These are phyloP conservation scores for Sporothrix brasiliensis DNA, from an alignment of 2,329 filamentous ascomycete species.

Conservation along the genomic window DNA sequence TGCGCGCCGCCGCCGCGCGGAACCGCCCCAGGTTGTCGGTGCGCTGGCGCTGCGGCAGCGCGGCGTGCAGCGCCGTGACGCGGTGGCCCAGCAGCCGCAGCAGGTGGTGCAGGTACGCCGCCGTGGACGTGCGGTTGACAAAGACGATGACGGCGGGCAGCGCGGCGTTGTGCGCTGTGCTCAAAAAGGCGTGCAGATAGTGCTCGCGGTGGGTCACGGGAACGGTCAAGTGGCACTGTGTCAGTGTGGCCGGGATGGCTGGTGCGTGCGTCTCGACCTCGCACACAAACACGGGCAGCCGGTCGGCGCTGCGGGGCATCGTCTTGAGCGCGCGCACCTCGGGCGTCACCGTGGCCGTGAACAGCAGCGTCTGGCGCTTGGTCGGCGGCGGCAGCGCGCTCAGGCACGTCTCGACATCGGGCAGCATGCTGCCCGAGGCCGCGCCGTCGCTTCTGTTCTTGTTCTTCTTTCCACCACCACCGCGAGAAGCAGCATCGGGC, in stretches of 20 bases:
- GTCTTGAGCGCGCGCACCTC: conserved; percentile 87
- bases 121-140: conserved; percentile 87
- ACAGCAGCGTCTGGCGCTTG: conserved; percentile 88
- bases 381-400: conserved; percentile 74
- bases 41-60: conserved; percentile 80
- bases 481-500: not conserved
- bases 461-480: conserved; percentile 63
- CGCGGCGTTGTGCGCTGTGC: conserved; percentile 72
- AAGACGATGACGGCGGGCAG: conserved; percentile 93
- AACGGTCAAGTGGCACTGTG: conserved; percentile 83
- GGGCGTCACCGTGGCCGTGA: conserved; percentile 92
- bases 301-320: conserved; percentile 68
- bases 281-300: conserved; percentile 81
- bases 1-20: conserved; percentile 81
- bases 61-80: conserved; percentile 88
- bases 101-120: conserved; percentile 85
- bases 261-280: conserved; percentile 78
- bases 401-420: conserved; percentile 87
- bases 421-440: conserved; percentile 83
- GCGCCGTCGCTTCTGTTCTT: conserved; percentile 64
- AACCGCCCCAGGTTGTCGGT: conserved; percentile 89
- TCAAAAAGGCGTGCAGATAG: conserved; percentile 86
- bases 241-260: conserved; percentile 77
- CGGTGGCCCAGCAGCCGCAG: conserved; percentile 84
- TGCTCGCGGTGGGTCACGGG: conserved; percentile 92